Base-by-base conservation (phyloP, 1,284 basidiomycete genomes). In the Trametes pubescens region DNA sequence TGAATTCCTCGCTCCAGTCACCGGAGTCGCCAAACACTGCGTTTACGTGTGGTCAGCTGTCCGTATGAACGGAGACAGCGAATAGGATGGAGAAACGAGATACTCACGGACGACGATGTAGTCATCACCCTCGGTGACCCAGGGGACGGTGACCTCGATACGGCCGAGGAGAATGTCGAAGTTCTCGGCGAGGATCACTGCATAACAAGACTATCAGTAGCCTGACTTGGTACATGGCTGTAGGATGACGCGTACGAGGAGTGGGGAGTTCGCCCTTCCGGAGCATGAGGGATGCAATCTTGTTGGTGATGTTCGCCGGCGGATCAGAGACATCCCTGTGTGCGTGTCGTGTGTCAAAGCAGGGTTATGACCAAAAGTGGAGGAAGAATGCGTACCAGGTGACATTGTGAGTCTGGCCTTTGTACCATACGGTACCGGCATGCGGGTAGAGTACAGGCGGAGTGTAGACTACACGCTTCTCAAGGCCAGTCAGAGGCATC, bases 261-360 rank as follows among this genome's bases (percentile, higher is more conserved):
- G 73, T 73, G 9, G 79, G 78, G 11, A 44, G 43, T 21, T 69
- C 65, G 22, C 72, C 73, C 57, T 78, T 73, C 57, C 81, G 73
- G 35, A 84, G 75, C 54, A 73, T 71, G 54, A 85, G 75, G 57
- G 57, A 29, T n/a, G 83, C 83, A 11, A 62, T 29, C 21, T 72
- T 66, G 69, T 85, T 84, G 29, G 83, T 83, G 68, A 86, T 80
- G 32, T 84, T 65, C 13, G 56, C 35, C 8, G 83, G 84, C 24
- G 76, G 59, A 35, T 72, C 61, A 1, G 78, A 76, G 6, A 71
- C 74, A 61, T 84, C 68, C 84, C 80, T 32, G 29, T 32, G 29
- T 81, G 49, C 16, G 57, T 26, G 21, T 29, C 21, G 29, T 11
- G 21, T 46, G 51, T 46, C 48, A 56, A 34, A n/a, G 22, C 16